Base-by-base conservation (phyloP, 2,329 filamentous ascomycete genomes). In the Colletotrichum shisoi region DNA sequence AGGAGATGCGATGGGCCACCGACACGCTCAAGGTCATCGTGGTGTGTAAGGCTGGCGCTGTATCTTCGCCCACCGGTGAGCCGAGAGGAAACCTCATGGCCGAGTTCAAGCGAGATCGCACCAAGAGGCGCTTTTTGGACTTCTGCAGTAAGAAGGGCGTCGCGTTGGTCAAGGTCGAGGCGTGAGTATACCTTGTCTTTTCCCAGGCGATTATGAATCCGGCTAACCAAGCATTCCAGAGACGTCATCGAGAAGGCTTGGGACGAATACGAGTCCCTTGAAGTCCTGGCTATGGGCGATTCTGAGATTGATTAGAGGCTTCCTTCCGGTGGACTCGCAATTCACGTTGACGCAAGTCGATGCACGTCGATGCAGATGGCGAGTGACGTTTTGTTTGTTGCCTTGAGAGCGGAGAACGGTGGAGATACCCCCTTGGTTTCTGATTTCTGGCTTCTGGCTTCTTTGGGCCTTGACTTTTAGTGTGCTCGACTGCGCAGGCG, bases 101-200 rank as follows among this genome's bases (percentile, higher is more conserved):
- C 7, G 74, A 79, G 62, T 87, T 87, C 70, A 84, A 84, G 73
- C 74, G 85, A 6, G 78, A 81, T 70, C 78, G 83, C 21, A 86
- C 85, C 5, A 83, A 85, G 76, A 76, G 78, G 63, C 78, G 85
- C 2, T 85, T 87, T 69, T 72, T 87, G 53, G 71, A 73, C 21
- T 84, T 86, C 64, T 77, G 81, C 45, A 76, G 77, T 65, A 78
- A 77, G 69, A 81, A 79, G 74, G 78, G 78, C 0, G 72, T 86
- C 7, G 75, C 72, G 48, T 68, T 85, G 53, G 72, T 77, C 2
- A 80, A 80, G 70, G 75, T 74, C 1, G 73, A 75, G 12, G 68
- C 69, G 84, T 86, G 72, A 76, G 82, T 77, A 17, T 37, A 34
- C 8, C 13, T 13, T 2, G 3, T 13, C 49, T 11, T 21, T 13